Conservation (phyloP, 768 basidiomycete genomes). For the Clitopilus passeckerianus region DNA sequence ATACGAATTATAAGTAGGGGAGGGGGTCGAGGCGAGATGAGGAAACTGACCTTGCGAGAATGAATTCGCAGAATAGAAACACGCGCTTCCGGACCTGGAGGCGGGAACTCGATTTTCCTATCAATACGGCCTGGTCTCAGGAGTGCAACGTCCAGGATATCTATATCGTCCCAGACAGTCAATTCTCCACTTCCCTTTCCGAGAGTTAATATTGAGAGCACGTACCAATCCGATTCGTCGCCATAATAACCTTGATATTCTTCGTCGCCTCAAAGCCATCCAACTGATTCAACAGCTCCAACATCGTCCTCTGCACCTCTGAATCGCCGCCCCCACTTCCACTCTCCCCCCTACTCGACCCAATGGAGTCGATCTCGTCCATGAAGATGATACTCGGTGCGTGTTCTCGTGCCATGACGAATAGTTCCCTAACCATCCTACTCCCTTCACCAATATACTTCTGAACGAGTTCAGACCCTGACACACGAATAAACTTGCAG, state of each 20-base stretch:
- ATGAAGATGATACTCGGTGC: slow-evolving; percentile 99
- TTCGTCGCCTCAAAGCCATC: slow-evolving; percentile 96
- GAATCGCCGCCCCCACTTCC: slow-evolving; percentile 87
- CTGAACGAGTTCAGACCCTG: slow-evolving; percentile 91
- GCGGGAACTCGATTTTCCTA: slow-evolving; percentile 96
- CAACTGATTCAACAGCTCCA: slow-evolving; percentile 84
- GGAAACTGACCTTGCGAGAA: slow-evolving; percentile 71
- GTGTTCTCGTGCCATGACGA: slow-evolving; percentile 97
- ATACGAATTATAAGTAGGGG: not conserved
- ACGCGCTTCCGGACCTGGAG: slow-evolving; percentile 94
- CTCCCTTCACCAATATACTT: slow-evolving; percentile 98
- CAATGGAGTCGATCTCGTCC: slow-evolving; percentile 99
- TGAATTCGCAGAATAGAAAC: slow-evolving; percentile 97
- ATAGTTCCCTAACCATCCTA: slow-evolving; percentile 94
- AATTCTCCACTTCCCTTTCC: not conserved
- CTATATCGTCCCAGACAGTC: slow-evolving; percentile 28
- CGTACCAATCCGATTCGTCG: slow-evolving; percentile 91
- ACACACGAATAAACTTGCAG: slow-evolving; percentile 96
- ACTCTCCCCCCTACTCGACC: slow-evolving; percentile 87
- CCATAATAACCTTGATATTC: slow-evolving; percentile 96
- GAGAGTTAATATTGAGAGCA: not conserved
- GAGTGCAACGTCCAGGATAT: slow-evolving; percentile 92
- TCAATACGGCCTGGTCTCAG: slow-evolving; percentile 95
- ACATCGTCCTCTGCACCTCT: slow-evolving; percentile 88
- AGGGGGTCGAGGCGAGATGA: not conserved